A percentile compares a stretch with the other conserved stretches of the same genome.
Conservation (phyloP, 768 basidiomycete genomes). For the Macrolepiota fuliginosa region DNA sequence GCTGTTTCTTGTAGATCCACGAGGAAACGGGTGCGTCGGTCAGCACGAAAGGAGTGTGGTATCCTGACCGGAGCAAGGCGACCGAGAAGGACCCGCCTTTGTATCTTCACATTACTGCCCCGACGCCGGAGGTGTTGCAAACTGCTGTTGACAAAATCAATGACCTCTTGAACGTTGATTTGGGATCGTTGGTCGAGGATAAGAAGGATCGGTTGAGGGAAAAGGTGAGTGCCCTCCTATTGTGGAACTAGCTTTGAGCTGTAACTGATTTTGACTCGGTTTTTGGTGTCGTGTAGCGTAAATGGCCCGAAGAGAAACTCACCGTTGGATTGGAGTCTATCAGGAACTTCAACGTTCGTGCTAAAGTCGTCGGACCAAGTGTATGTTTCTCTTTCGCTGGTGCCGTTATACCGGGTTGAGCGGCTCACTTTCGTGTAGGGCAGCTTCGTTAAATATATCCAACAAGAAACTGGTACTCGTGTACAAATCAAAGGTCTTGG, state of each 20-base stretch:
- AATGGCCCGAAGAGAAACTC: constrained; percentile 94
- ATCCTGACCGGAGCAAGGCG: constrained; percentile 83
- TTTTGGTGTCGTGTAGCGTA: constrained; percentile 45
- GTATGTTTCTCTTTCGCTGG: constrained; percentile 35
- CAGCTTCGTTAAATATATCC: constrained; percentile 89
- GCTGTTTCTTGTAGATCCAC: constrained; percentile 55
- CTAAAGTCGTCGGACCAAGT: constrained; percentile 89
- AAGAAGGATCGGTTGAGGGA: constrained; percentile 62
- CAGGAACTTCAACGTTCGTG: constrained; percentile 90
- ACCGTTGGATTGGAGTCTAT: constrained; percentile 79
- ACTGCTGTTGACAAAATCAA: constrained; percentile 62
- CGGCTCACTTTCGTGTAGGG: constrained; percentile 44
- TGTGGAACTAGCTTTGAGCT: not conserved
- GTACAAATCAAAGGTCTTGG: constrained; percentile 93
- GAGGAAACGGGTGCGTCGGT: constrained; percentile 87
- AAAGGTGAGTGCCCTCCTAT: not conserved
- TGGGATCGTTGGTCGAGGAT: constrained; percentile 66
- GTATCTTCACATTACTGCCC: constrained; percentile 84
- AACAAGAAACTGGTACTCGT: constrained; percentile 86
- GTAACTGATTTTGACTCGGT: not conserved
- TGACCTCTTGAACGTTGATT: constrained; percentile 60
- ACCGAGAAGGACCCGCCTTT: constrained; percentile 86
- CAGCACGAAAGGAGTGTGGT: constrained; percentile 89
- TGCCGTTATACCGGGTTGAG: not conserved
- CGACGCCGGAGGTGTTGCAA: constrained; percentile 55